phyloP scores from a whole-genome alignment of 2,329 filamentous ascomycete species.

The Bretziella fagacearum region DNA sequence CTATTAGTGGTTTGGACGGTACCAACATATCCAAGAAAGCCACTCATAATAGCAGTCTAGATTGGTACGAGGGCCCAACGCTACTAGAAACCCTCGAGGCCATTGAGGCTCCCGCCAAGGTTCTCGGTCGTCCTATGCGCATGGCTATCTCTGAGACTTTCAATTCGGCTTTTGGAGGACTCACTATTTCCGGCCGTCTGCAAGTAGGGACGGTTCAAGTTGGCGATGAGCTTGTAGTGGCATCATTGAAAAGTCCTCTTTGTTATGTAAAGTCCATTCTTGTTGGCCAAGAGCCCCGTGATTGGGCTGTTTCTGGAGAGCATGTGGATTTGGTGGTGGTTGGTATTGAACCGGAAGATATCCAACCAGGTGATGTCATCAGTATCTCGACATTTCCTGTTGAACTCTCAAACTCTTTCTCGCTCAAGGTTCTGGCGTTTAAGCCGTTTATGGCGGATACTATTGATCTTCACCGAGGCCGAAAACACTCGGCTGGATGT shows the following conservation, averaged over 20 bases:
- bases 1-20: constrained; percentile 74
- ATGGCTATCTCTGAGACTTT: constrained; percentile 83
- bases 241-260: constrained; percentile 61
- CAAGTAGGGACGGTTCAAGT: constrained; percentile 71
- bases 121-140: constrained; percentile 62
- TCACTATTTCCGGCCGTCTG: constrained; percentile 73
- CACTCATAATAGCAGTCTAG: constrained; percentile 24
- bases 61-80: constrained; percentile 70
- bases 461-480: constrained; percentile 74
- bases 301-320: constrained; percentile 89
- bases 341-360: constrained; percentile 69
- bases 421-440: constrained; percentile 72
- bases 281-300: constrained; percentile 51
- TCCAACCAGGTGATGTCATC: constrained; percentile 74
- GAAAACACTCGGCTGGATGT: constrained; percentile 60
- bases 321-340: constrained; percentile 70
- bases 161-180: constrained; percentile 57
- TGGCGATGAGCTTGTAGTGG: constrained; percentile 62
- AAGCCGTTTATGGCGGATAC: constrained; percentile 78
- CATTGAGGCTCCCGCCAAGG: constrained; percentile 51
- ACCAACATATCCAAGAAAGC: constrained; percentile 53
- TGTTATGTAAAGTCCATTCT: constrained; percentile 70
- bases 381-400: constrained; percentile 55
- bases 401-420: constrained; percentile 54
- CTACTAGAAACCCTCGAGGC: constrained; percentile 71